A percentile compares a stretch with the other conserved stretches of the same genome.
phyloP scores from a whole-genome alignment of 2,329 filamentous ascomycete genomes.

The Clarireedia monteithiana region DNA sequence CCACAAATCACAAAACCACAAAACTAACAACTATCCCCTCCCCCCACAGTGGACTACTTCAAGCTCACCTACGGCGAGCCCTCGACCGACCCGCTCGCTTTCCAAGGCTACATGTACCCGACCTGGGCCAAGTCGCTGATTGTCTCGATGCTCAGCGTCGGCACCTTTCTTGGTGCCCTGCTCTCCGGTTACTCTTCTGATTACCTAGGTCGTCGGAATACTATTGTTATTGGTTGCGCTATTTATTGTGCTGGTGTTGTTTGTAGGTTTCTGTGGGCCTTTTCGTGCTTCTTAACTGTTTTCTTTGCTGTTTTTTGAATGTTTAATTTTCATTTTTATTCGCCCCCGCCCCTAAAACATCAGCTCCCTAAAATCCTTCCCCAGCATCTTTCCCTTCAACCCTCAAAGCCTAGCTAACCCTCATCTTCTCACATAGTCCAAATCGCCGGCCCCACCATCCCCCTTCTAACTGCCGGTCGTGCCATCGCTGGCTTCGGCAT shows the following conservation, averaged over 20 bases:
- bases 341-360: no score
- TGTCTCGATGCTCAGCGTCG: constrained; percentile 60
- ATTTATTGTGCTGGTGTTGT: constrained; percentile 20
- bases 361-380: no score
- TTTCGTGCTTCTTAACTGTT: no score
- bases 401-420: no score
- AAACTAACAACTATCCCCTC: not conserved
- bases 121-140: constrained; percentile 59
- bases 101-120: constrained; percentile 35
- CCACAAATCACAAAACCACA: no score
- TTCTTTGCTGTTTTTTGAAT: no score
- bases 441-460: constrained; percentile 37
- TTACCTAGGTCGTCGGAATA: constrained; percentile 29
- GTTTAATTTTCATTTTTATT: no score
- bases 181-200: constrained; percentile 34
- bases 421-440: constrained; percentile 18
- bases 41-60: constrained; percentile 3
- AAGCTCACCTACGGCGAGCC: constrained; percentile 1
- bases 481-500: constrained; percentile 69
- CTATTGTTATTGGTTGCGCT: constrained; percentile 20
- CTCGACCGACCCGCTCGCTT: not conserved
- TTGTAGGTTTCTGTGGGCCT: no score
- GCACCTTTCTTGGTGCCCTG: constrained; percentile 65
- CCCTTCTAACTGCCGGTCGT: constrained; percentile 58
- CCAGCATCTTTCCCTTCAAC: no score